Evolutionary conservation across 164 flowering plant genomes (phyloP).

Genomic region (Stephania cephalantha): DNA sequence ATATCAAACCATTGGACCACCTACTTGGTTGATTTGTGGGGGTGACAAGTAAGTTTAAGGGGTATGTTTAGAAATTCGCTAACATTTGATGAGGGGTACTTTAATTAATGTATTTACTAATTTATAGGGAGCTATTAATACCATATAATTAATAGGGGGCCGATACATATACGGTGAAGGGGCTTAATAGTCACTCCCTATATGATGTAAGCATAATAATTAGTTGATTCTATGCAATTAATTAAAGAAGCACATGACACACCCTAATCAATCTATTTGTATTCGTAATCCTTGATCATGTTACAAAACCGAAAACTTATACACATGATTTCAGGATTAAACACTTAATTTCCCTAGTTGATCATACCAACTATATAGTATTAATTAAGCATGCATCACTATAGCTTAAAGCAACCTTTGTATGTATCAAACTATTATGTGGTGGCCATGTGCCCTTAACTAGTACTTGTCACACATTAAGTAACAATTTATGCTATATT

Average conservation of each 20-base stretch:
- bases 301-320: neutral
- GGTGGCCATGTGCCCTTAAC: slow-evolving; percentile 8
- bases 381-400: neutral
- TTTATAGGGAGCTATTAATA: too few species aligned
- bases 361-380: neutral
- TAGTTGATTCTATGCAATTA: neutral
- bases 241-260: neutral
- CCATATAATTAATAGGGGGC: too few species aligned
- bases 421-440: neutral
- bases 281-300: neutral
- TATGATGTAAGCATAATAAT: too few species aligned
- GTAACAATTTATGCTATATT: neutral
- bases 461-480: neutral
- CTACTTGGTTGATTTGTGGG: too few species aligned
- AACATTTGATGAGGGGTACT: too few species aligned
- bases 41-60: too few species aligned
- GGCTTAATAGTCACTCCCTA: too few species aligned
- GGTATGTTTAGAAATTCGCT: too few species aligned
- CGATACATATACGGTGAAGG: too few species aligned
- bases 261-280: neutral
- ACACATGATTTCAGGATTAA: neutral
- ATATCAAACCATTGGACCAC: too few species aligned
- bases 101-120: too few species aligned
- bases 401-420: neutral
- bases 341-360: neutral